Conservation (phyloP, 2,329 filamentous ascomycete genomes). For the Alternaria novae-zelandiae region DNA sequence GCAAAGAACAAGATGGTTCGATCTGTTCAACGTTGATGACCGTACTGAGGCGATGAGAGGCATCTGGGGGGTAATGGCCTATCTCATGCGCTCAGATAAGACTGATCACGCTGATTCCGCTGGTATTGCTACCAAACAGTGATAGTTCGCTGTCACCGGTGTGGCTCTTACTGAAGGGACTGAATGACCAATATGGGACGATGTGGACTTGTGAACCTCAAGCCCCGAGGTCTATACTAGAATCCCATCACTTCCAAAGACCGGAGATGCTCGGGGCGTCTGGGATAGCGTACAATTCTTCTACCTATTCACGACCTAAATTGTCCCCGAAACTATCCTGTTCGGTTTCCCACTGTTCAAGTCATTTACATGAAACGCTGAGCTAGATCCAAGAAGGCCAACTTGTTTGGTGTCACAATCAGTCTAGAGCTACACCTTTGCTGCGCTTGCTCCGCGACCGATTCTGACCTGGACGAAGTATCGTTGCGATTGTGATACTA, state of each 20-base stretch:
- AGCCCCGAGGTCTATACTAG: neutral
- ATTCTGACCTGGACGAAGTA: neutral
- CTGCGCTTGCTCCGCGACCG: neutral
- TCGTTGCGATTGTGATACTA: neutral
- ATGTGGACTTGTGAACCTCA: neutral
- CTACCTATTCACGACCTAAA: neutral
- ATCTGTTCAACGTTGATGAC: constrained; percentile 62
- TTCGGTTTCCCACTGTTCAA: neutral
- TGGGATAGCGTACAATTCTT: neutral
- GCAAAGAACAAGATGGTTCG: constrained; percentile 64
- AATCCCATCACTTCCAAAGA: neutral
- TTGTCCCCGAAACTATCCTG: neutral
- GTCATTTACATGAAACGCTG: constrained; percentile 4
- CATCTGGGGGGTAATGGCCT: constrained; percentile 65
- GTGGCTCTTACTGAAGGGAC: neutral
- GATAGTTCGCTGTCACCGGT: neutral
- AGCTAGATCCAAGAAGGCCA: neutral
- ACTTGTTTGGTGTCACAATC: neutral
- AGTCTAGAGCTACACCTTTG: neutral
- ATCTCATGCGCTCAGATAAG: constrained; percentile 50
- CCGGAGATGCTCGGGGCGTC: neutral
- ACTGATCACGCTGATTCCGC: constrained; percentile 3
- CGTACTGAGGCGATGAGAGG: constrained; percentile 63
- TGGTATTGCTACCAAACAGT: constrained; percentile 9
- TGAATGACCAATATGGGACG: neutral